Percentiles rank a stretch among this genome's conserved stretches.
Conservation (phyloP, 2,329 filamentous ascomycete genomes). For the Cercospora brassicicola region DNA sequence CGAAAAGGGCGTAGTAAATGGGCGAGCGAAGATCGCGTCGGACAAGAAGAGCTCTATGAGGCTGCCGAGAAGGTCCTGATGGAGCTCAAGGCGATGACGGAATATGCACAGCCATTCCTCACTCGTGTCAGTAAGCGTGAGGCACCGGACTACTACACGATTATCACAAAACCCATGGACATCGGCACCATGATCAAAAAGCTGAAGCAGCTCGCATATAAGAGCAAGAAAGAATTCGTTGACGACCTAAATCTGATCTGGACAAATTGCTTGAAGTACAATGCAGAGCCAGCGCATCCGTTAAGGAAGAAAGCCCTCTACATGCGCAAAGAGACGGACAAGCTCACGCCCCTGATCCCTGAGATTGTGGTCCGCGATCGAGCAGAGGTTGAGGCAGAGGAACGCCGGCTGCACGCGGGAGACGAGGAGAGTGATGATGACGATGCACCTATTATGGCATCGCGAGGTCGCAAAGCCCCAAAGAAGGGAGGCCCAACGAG, state of each 20-base stretch:
- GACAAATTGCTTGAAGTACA: conserved; percentile 95
- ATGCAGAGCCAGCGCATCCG: conserved; percentile 82
- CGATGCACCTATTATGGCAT: conserved; percentile 83
- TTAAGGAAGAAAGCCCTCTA: conserved; percentile 89
- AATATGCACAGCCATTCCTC: conserved; percentile 94
- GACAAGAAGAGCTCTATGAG: conserved; percentile 97
- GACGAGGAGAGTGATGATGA: conserved; percentile 88
- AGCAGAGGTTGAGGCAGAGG: conserved; percentile 77
- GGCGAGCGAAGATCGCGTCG: conserved; percentile 96
- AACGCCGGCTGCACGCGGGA: conserved; percentile 75
- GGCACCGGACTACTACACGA: conserved; percentile 88
- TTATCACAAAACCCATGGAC: conserved; percentile 98
- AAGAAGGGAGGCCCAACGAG: conserved; percentile 68
- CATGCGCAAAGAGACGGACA: conserved; percentile 97
- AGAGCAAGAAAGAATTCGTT: conserved; percentile 85
- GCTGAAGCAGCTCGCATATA: conserved; percentile 65
- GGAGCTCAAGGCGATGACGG: conserved; percentile 93
- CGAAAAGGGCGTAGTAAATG: conserved; percentile 98
- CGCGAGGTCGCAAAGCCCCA: conserved; percentile 82
- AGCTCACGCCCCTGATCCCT: conserved; percentile 90
- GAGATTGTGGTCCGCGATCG: conserved; percentile 87
- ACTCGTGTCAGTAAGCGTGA: conserved; percentile 95
- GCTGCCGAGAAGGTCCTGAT: conserved; percentile 94
- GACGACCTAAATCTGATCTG: conserved; percentile 92
- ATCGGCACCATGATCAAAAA: conserved; percentile 98